Evolutionary conservation across 129 eudicot genomes (phyloP).

Genomic region (Smallanthus sonchifolius): DNA sequence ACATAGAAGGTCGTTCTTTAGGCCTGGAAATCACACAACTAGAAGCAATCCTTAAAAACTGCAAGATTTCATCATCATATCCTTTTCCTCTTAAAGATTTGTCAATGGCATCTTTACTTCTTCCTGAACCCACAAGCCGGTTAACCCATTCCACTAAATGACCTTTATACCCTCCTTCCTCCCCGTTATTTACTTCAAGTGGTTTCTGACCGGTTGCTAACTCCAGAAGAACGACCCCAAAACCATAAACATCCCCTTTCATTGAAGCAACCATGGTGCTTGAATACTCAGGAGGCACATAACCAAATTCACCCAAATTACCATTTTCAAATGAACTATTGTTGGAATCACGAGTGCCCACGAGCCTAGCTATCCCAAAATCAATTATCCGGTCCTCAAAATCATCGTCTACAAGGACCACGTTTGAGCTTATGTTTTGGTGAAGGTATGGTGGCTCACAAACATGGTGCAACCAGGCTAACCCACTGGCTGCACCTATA

Average conservation of each 20-base stretch:
- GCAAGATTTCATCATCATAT: constrained; percentile 55
- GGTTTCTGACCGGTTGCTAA: constrained; percentile 64
- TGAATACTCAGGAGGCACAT: constrained; percentile 67
- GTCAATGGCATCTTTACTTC: constrained; percentile 53
- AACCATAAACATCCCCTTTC: constrained; percentile 67
- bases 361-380: constrained; percentile 54
- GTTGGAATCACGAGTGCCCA: constrained; percentile 44
- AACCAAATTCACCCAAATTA: constrained; percentile 69
- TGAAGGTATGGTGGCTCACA: constrained; percentile 58
- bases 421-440: constrained; percentile 54
- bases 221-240: constrained; percentile 64
- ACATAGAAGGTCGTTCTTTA: constrained; percentile 64
- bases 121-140: constrained; percentile 39
- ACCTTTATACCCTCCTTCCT: constrained; percentile 61
- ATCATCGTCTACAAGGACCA: constrained; percentile 60
- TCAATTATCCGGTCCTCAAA: constrained; percentile 57
- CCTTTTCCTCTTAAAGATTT: constrained; percentile 46
- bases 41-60: constrained; percentile 50
- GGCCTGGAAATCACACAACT: constrained; percentile 62
- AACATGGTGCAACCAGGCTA: constrained; percentile 74
- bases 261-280: constrained; percentile 68
- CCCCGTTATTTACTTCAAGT: constrained; percentile 53
- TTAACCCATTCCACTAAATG: constrained; percentile 64
- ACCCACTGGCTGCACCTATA: constrained; percentile 55
- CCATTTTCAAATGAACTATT: constrained; percentile 56